Conservation (phyloP, 805 yeast species). For the Saccharomycopsis microspora region DNA sequence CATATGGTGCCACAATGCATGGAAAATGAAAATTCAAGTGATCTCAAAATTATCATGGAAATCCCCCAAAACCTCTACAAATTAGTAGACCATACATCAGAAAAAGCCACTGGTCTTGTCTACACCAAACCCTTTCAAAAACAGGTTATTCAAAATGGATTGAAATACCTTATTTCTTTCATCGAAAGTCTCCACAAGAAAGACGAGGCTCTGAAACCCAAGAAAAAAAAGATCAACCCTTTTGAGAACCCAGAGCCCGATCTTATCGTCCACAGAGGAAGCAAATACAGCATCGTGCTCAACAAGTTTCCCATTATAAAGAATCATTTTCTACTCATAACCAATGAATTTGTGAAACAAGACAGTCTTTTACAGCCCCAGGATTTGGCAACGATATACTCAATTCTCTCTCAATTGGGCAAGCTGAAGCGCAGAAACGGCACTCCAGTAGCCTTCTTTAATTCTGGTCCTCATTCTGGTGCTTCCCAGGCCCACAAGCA, state of each 20-base stretch:
- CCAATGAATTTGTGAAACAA: conserved; percentile 66
- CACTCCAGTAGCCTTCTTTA: conserved; percentile 73
- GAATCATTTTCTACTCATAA: conserved; percentile 68
- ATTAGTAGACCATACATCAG: conserved; percentile 6
- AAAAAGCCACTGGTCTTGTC: conserved; percentile 5
- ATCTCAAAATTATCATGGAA: conserved; percentile 8
- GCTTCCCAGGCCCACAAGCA: conserved; percentile 95
- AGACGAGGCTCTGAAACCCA: conserved; percentile 26
- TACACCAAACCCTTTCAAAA: conserved; percentile 5
- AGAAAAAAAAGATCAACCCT: conserved; percentile 43
- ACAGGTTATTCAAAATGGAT: conserved; percentile 5
- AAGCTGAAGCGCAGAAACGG: conserved; percentile 24
- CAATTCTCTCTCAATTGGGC: conserved; percentile 33
- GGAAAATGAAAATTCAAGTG: neutral
- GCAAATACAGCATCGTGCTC: conserved; percentile 50
- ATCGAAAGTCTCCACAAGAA: conserved; percentile 23
- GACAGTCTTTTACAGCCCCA: conserved; percentile 54
- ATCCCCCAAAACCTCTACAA: conserved; percentile 5
- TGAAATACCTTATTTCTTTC: conserved; percentile 8
- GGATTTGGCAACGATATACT: conserved; percentile 54
- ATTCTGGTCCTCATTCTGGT: conserved; percentile 81
- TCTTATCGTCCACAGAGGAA: conserved; percentile 44
- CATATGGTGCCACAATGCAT: no score
- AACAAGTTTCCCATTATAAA: conserved; percentile 83
- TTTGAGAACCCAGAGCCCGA: conserved; percentile 73